Evolutionary conservation across 768 basidiomycete genomes (phyloP).

Genomic region (Royoungia palumana): DNA sequence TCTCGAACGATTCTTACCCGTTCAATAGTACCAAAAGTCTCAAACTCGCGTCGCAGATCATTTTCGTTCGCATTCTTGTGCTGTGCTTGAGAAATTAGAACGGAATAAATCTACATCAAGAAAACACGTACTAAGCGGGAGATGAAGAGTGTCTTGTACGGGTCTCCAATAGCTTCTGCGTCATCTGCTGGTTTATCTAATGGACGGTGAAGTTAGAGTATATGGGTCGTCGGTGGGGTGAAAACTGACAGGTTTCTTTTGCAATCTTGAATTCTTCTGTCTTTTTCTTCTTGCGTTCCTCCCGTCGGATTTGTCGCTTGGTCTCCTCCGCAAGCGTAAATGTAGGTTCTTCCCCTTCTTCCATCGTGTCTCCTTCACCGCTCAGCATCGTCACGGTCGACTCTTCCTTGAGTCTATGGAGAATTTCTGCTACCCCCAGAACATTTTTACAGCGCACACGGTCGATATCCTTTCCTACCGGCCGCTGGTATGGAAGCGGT

Average conservation of each 20-base stretch:
- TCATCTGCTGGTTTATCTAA: conserved; percentile 93
- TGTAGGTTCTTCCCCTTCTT: conserved; percentile 79
- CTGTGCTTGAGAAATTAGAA: conserved; percentile 40
- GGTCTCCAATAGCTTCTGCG: conserved; percentile 86
- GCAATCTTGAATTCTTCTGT: conserved; percentile 74
- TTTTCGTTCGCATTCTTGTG: conserved; percentile 89
- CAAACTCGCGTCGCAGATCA: conserved; percentile 93
- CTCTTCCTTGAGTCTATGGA: conserved; percentile 72
- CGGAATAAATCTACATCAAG: background rate
- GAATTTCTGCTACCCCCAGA: conserved; percentile 70
- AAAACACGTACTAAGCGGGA: conserved; percentile 68
- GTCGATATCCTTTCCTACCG: conserved; percentile 80
- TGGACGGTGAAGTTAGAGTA: conserved; percentile 7
- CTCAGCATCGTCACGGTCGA: conserved; percentile 65
- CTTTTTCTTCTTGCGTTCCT: conserved; percentile 74
- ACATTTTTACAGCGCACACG: conserved; percentile 68
- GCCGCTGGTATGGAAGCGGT: conserved; percentile 80
- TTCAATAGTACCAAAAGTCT: conserved; percentile 92
- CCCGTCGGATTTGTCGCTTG: conserved; percentile 71
- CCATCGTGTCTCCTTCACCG: conserved; percentile 64
- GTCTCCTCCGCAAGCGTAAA: conserved; percentile 83
- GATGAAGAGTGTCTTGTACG: conserved; percentile 98
- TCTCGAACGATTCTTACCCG: conserved; percentile 90
- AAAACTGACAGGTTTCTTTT: conserved; percentile 76
- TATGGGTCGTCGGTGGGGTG: background rate